These are phyloP conservation scores for Ramichloridium luteum DNA, from an alignment of 2,329 filamentous ascomycete genomes.

Conservation along the genomic window DNA sequence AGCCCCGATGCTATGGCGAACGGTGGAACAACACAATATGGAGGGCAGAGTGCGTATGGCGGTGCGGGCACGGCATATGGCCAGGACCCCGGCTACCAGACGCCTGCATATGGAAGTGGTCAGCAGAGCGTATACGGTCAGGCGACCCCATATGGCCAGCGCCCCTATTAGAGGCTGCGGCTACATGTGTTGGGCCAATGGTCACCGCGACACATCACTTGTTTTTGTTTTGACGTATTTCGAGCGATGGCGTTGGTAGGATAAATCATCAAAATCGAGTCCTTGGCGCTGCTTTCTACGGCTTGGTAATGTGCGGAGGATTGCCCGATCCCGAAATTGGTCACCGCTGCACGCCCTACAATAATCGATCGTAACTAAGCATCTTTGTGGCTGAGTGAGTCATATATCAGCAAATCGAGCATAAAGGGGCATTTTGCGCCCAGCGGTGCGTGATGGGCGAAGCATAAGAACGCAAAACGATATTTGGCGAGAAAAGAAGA, in stretches of 20 bases:
- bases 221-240: background rate
- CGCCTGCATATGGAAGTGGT: conserved; percentile 44
- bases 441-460: too few species aligned
- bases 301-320: too few species aligned
- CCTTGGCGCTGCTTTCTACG: too few species aligned
- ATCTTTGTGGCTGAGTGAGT: too few species aligned
- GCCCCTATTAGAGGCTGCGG: conserved; percentile 4
- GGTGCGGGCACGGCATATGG: conserved; percentile 29
- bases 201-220: background rate
- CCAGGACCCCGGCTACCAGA: conserved; percentile 46
- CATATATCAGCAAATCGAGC: too few species aligned
- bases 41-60: conserved; percentile 54
- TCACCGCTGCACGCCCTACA: too few species aligned
- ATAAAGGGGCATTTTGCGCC: too few species aligned
- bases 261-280: too few species aligned
- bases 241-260: background rate
- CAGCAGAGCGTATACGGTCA: conserved; percentile 49
- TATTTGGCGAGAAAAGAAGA: too few species aligned
- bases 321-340: too few species aligned
- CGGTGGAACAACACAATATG: conserved; percentile 56
- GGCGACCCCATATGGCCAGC: conserved; percentile 17
- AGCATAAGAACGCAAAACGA: too few species aligned
- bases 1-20: conserved; percentile 44
- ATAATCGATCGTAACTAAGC: too few species aligned
- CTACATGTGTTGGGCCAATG: background rate